phyloP scores from a whole-genome alignment of 495 filamentous ascomycete species.

The Trichoderma orchidacearum region DNA sequence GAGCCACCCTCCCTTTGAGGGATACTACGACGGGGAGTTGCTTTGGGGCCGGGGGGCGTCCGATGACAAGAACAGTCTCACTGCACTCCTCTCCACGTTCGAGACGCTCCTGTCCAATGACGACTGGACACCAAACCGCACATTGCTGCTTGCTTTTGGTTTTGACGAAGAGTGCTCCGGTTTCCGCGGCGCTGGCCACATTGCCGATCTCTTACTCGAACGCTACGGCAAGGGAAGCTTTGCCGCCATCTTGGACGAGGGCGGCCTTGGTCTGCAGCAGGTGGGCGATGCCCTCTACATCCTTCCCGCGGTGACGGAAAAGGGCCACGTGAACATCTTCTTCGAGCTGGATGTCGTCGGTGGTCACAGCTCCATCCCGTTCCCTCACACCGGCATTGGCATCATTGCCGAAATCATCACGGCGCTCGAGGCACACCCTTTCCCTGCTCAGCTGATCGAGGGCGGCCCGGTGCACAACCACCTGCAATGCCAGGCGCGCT shows the following conservation, averaged over 20 bases:
- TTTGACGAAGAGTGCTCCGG: constrained; percentile 64
- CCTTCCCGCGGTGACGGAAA: constrained; percentile 52
- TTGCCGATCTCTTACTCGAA: constrained; percentile 37
- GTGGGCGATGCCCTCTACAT: constrained; percentile 42
- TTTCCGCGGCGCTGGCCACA: constrained; percentile 39
- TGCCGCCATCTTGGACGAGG: constrained; percentile 59
- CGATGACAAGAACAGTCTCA: constrained; percentile 64
- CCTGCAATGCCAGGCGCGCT: constrained; percentile 43
- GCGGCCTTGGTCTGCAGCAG: constrained; percentile 33
- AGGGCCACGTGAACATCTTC: constrained; percentile 48
- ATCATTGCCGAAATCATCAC: constrained; percentile 55
- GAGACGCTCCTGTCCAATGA: constrained; percentile 45
- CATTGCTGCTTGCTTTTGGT: constrained; percentile 53
- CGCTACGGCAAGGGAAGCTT: constrained; percentile 49
- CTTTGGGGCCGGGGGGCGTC: constrained; percentile 59
- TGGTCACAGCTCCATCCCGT: constrained; percentile 56
- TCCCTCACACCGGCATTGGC: constrained; percentile 56
- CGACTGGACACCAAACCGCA: constrained; percentile 44
- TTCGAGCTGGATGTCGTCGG: constrained; percentile 49
- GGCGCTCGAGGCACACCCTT: constrained; percentile 48
- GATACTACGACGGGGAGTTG: constrained; percentile 51
- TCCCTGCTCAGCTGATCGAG: constrained; percentile 38
- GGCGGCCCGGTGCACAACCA: constrained; percentile 46
- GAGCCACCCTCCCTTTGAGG: constrained; percentile 55
- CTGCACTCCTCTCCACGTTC: constrained; percentile 48